A percentile compares a stretch with the other conserved stretches of the same genome.
Conservation (phyloP, 1,284 basidiomycete genomes). For the Athelia psychrophila region DNA sequence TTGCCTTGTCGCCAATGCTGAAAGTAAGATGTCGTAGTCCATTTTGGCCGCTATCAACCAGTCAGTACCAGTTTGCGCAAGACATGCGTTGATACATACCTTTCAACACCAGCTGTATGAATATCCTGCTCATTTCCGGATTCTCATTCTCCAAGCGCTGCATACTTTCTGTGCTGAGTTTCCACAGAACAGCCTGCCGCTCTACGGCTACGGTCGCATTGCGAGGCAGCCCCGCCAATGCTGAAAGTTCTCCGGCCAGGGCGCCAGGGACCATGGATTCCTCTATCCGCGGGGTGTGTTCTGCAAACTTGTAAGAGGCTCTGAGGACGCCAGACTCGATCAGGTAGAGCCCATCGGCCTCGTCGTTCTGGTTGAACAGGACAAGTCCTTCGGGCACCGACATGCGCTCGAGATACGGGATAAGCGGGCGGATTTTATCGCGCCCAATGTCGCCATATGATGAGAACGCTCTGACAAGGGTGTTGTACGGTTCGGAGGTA, state of each 20-base stretch:
- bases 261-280: conserved; percentile 94
- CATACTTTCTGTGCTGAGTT: conserved; percentile 58
- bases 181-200: conserved; percentile 78
- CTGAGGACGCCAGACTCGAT: conserved; percentile 83
- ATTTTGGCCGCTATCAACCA: conserved; percentile 63
- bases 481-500: conserved; percentile 53
- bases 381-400: conserved; percentile 56
- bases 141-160: conserved; percentile 61
- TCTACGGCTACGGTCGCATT: conserved; percentile 90
- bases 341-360: conserved; percentile 81
- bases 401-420: conserved; percentile 71
- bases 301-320: conserved; percentile 77
- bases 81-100: conserved; percentile 37
- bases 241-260: conserved; percentile 85
- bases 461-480: conserved; percentile 75
- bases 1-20: conserved; percentile 69
- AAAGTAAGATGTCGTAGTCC: conserved; percentile 73
- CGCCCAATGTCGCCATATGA: conserved; percentile 55
- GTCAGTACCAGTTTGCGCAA: background rate
- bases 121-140: conserved; percentile 62
- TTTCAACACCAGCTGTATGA: conserved; percentile 77
- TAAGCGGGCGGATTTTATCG: conserved; percentile 53
- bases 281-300: conserved; percentile 63
- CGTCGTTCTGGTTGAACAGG: conserved; percentile 77
- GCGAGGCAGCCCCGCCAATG: conserved; percentile 69